Percentiles rank a stretch among this genome's conserved stretches.
Evolutionary conservation across 179 eudicot species (phyloP).

Genomic region (Amaranthus tricolor): DNA sequence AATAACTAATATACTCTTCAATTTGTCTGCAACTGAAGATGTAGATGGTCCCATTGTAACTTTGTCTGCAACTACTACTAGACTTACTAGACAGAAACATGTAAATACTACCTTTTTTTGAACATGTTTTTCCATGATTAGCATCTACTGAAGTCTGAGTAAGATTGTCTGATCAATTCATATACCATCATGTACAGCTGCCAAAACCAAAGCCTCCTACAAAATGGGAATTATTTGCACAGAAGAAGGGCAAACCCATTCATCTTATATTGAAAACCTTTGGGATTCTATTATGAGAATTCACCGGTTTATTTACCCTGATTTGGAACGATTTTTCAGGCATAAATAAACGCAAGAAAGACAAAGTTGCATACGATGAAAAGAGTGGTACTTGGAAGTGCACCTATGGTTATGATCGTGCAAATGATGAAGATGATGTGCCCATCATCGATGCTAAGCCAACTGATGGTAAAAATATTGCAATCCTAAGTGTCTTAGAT

Average conservation of each 20-base stretch:
- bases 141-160: neutral
- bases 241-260: slow-evolving; percentile 61
- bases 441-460: too few species aligned
- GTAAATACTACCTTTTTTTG: slow-evolving; percentile 39
- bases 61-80: slow-evolving; percentile 65
- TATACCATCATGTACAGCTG: slow-evolving; percentile 51
- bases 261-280: neutral
- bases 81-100: slow-evolving; percentile 86
- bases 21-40: slow-evolving; percentile 62
- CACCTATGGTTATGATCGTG: too few species aligned
- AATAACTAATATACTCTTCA: slow-evolving; percentile 70
- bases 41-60: slow-evolving; percentile 69
- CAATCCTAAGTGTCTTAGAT: too few species aligned
- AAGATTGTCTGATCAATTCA: neutral
- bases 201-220: slow-evolving; percentile 91
- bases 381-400: too few species aligned
- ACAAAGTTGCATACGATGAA: too few species aligned
- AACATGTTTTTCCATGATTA: too few species aligned
- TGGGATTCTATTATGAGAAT: neutral
- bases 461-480: too few species aligned
- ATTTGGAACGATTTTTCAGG: slow-evolving; percentile 8
- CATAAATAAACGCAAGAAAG: too few species aligned
- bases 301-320: neutral
- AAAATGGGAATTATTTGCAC: slow-evolving; percentile 86
- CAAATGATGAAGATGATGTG: too few species aligned